These are phyloP conservation scores for Solanum pinnatisectum DNA, from an alignment of 257 asterid genomes.

Conservation along the genomic window DNA sequence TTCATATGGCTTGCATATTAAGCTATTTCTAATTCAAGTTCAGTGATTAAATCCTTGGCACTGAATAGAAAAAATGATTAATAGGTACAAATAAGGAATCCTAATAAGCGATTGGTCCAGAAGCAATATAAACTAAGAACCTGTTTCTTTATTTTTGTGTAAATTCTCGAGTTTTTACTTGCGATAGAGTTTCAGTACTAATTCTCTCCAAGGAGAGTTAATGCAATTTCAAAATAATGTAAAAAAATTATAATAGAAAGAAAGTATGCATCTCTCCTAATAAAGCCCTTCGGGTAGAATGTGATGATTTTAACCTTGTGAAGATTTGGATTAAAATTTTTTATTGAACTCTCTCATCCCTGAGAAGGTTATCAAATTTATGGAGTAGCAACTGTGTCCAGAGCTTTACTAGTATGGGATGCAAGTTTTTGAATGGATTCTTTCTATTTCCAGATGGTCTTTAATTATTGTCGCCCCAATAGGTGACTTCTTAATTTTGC, in stretches of 20 bases:
- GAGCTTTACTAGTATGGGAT: neutral
- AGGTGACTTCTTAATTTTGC: neutral
- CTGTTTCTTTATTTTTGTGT: no score
- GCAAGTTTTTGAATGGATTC: neutral
- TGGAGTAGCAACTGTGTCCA: neutral
- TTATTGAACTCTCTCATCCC: neutral
- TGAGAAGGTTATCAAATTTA: neutral
- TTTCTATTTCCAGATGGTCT: neutral
- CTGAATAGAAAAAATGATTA: no score
- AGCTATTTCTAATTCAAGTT: neutral
- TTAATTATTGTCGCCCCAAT: neutral
- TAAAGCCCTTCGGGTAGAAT: neutral
- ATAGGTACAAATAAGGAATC: no score
- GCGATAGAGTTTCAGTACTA: no score
- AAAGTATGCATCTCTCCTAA: neutral
- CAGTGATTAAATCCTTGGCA: neutral
- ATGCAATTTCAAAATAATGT: no score
- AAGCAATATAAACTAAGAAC: neutral
- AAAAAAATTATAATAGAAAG: no score
- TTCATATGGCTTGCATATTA: neutral
- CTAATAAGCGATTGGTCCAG: neutral
- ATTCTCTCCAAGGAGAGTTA: neutral
- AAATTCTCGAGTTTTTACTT: no score
- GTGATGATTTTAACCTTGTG: neutral
- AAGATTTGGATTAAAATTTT: neutral